A percentile compares a stretch with the other conserved stretches of the same genome.
These are phyloP conservation scores for Gonium pectorale DNA, from an alignment of 139 green algal genomes.

Conservation along the genomic window DNA sequence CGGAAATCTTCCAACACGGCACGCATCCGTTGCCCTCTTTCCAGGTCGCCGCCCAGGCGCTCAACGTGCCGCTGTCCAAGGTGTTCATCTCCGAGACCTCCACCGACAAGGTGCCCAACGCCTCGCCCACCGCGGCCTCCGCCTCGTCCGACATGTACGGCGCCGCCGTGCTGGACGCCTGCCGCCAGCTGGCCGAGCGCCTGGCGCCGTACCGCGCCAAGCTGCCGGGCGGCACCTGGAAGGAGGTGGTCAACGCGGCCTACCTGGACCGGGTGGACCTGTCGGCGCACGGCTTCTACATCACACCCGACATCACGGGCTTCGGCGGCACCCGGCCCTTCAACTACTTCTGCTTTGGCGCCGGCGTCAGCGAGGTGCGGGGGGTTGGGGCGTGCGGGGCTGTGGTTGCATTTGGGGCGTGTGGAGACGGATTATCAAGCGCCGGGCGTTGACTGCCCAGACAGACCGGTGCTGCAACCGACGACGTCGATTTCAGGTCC, in stretches of 20 bases:
- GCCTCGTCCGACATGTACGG: conserved; percentile 96
- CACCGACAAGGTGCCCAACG: conserved; percentile 98
- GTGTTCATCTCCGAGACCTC: conserved; percentile 95
- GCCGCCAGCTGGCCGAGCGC: conserved; percentile 84
- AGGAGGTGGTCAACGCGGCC: conserved; percentile 80
- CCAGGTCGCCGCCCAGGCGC: conserved; percentile 53
- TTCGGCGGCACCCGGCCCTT: conserved; percentile 87
- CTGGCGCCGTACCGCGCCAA: conserved; percentile 73
- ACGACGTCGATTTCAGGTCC: too few species aligned
- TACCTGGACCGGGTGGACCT: conserved; percentile 93
- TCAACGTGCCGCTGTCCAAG: conserved; percentile 80
- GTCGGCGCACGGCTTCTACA: conserved; percentile 95
- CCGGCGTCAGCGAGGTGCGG: conserved; percentile 4
- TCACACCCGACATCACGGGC: conserved; percentile 91
- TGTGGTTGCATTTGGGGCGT: neutral
- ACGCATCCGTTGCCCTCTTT: too few species aligned
- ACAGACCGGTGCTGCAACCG: too few species aligned
- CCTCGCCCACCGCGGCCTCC: conserved; percentile 92
- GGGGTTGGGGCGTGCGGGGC: neutral
- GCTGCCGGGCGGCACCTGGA: conserved; percentile 47
- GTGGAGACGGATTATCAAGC: neutral
- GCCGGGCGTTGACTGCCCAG: too few species aligned
- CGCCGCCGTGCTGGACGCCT: conserved; percentile 90
- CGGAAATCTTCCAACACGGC: too few species aligned
- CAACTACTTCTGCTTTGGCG: conserved; percentile 87